These are phyloP conservation scores for Grigorovia transvaalensis DNA, from an alignment of 805 yeast genomes.

Conservation along the genomic window DNA sequence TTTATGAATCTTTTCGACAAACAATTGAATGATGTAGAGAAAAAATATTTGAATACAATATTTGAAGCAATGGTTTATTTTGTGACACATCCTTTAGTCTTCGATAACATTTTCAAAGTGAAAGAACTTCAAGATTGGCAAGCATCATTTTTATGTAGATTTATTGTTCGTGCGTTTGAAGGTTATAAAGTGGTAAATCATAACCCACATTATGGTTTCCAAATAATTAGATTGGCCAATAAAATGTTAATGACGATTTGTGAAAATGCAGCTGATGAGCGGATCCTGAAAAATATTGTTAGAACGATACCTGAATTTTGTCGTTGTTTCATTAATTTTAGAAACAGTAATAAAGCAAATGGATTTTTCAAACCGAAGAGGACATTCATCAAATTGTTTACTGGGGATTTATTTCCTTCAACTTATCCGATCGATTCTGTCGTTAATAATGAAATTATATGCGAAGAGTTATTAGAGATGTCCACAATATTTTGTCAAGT, in stretches of 20 bases:
- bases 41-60: constrained; percentile 50
- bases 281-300: constrained; percentile 38
- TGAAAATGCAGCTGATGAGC: constrained; percentile 30
- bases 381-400: constrained; percentile 61
- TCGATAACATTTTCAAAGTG: constrained; percentile 7
- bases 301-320: constrained; percentile 48
- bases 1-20: constrained; percentile 3
- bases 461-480: constrained; percentile 63
- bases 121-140: constrained; percentile 14
- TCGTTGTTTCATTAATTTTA: constrained; percentile 40
- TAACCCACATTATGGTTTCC: constrained; percentile 41
- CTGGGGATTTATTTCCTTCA: constrained; percentile 52
- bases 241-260: constrained; percentile 46
- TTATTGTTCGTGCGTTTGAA: constrained; percentile 49
- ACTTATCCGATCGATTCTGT: constrained; percentile 62
- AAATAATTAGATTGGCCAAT: constrained; percentile 45
- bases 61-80: constrained; percentile 49
- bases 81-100: constrained; percentile 32
- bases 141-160: constrained; percentile 32
- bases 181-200: constrained; percentile 39
- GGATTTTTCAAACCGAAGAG: constrained; percentile 45
- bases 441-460: constrained; percentile 56
- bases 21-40: constrained; percentile 21
- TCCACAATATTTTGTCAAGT: constrained; percentile 49
- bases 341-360: constrained; percentile 35